Conservation (phyloP, 2,329 filamentous ascomycete genomes). For the Xylaria polymorpha region DNA sequence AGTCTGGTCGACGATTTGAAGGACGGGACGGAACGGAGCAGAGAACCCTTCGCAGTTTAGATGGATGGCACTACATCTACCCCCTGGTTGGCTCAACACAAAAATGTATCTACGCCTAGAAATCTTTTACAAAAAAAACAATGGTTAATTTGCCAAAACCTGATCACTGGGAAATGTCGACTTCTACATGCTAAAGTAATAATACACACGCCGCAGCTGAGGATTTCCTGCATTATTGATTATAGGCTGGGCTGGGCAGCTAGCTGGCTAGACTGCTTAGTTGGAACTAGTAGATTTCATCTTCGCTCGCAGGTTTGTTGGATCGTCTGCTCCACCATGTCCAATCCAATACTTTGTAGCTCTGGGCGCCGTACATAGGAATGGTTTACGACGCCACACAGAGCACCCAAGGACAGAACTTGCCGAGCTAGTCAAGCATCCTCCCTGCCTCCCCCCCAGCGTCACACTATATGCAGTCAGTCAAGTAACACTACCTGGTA, state of each 20-base stretch:
- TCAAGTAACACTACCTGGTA: slow-evolving; percentile 24
- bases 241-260: slow-evolving; percentile 14
- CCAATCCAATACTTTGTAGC: neutral
- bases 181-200: slow-evolving; percentile 13
- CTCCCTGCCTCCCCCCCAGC: neutral
- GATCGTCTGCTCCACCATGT: slow-evolving; percentile 1
- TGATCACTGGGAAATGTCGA: neutral
- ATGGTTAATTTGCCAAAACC: neutral
- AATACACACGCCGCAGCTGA: slow-evolving; percentile 15
- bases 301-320: slow-evolving; percentile 6
- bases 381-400: neutral
- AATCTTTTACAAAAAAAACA: slow-evolving; percentile 16
- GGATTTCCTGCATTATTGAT: slow-evolving; percentile 15
- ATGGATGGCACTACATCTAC: slow-evolving; percentile 8
- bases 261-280: slow-evolving; percentile 14
- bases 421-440: slow-evolving; percentile 11
- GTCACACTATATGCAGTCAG: slow-evolving; percentile 21
- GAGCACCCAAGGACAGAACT: slow-evolving; percentile 2
- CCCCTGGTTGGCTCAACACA: slow-evolving; percentile 3
- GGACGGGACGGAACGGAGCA: neutral
- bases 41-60: neutral
- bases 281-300: slow-evolving; percentile 9
- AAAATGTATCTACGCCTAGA: slow-evolving; percentile 25
- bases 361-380: slow-evolving; percentile 1
- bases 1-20: slow-evolving; percentile 6